Conservation (phyloP, 2,329 filamentous ascomycete species). For the Ceratocystis diversiconidia region DNA sequence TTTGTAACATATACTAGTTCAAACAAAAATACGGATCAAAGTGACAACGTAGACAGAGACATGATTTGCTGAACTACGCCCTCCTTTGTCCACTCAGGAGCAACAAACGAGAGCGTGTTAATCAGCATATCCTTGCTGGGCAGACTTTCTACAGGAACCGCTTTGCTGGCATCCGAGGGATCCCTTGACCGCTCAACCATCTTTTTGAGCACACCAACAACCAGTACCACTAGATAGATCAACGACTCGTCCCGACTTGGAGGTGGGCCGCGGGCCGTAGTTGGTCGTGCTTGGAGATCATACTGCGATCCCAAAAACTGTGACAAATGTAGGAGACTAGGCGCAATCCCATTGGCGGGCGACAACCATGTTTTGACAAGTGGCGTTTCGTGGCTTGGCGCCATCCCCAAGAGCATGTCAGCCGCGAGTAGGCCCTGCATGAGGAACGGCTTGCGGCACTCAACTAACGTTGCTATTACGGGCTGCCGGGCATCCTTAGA, state of each 20-base stretch:
- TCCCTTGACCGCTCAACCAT: conserved; percentile 54
- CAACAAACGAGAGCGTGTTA: conserved; percentile 50
- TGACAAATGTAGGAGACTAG: conserved; percentile 62
- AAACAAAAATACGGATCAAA: conserved; percentile 5
- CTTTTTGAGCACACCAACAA: conserved; percentile 52
- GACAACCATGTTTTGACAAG: conserved; percentile 70
- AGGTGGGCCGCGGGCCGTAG: conserved; percentile 24
- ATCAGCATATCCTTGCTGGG: conserved; percentile 55
- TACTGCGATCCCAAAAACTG: conserved; percentile 55
- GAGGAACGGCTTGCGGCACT: conserved; percentile 72
- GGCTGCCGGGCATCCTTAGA: conserved; percentile 39
- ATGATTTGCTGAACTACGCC: conserved; percentile 55
- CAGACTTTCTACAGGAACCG: conserved; percentile 46
- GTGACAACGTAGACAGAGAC: conserved; percentile 50
- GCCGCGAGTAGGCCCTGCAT: conserved; percentile 87
- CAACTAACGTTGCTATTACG: conserved; percentile 52
- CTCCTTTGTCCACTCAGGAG: conserved; percentile 47
- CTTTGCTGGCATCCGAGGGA: conserved; percentile 34
- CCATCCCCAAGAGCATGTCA: conserved; percentile 69
- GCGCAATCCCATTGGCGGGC: conserved; percentile 69
- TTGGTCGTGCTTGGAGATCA: conserved; percentile 32
- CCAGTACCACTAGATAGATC: conserved; percentile 51
- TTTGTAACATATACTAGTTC: neutral
- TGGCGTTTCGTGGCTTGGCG: conserved; percentile 54
- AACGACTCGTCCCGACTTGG: conserved; percentile 36